Base-by-base conservation (phyloP, 768 basidiomycete genomes). In the Glaciozyma antarctica region DNA sequence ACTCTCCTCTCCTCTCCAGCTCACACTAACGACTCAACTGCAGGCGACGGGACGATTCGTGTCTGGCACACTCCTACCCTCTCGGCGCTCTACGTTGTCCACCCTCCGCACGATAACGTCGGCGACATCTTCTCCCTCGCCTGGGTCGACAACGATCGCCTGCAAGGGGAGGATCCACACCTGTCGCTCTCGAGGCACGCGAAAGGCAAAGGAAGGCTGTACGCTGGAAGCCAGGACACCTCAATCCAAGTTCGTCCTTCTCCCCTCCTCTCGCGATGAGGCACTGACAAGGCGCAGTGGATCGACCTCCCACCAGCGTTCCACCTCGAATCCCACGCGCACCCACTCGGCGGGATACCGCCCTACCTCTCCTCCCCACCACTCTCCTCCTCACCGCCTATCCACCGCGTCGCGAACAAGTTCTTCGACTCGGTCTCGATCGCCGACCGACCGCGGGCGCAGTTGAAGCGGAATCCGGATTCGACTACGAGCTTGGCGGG, bases 81-180 rank as follows among this genome's bases (percentile, higher is more conserved):
- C 19, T 68, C 75, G 52, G 74, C 73, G 1, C 66, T 78, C 21
- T 76, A 77, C 55, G 73, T 75, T 49, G 77, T 79, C 41, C 74
- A 74, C 32, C 77, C 78, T 0, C 77, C 76, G 30, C 76, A 77
- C 61, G 75, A 78, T 57, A 77, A 76, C 32, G 72, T 76, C 24
- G 78, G 78, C 58, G 78, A 78, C 62, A 76, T 78, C 63, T 76
- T 78, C 64, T 76, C 75, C 19, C 73, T 79, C 10, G 77, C 77
- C 0, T 78, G 76, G 76, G 28, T 67, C 2, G 58, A 63, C 3
- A 54, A 32, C 45, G 61, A 59, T 1, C 22, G 54, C 21, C 32
- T 62, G 19, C 57, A 59, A 3, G 53, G 59, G 0, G 61, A 51
- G 44, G 44, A 16, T 2, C 28, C 21, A 5, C 22, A 43, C 9